Conservation (phyloP, 805 yeast genomes). For the Pichia californica region DNA sequence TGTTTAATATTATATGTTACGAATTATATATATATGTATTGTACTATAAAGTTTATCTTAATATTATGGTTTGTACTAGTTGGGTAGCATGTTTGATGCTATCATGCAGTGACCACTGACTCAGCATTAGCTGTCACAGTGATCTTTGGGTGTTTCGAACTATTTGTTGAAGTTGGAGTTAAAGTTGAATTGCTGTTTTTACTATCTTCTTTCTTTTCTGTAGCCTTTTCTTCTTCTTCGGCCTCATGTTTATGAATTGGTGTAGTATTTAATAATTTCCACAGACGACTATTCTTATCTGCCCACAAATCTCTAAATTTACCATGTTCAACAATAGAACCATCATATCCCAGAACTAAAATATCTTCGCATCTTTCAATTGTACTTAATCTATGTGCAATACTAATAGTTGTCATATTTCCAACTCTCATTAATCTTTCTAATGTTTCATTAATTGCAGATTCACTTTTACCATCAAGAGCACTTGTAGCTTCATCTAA, state of each 20-base stretch:
- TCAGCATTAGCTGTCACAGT: too few species aligned
- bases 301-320: constrained; percentile 50
- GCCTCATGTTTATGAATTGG: constrained; percentile 11
- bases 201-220: constrained; percentile 6
- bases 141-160: too few species aligned
- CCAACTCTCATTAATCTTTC: constrained; percentile 39
- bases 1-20: too few species aligned
- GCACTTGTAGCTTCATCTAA: constrained; percentile 91
- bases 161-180: too few species aligned
- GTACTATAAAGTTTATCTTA: too few species aligned
- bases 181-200: background rate
- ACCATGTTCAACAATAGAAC: constrained; percentile 75
- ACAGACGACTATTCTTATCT: constrained; percentile 30
- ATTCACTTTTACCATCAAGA: constrained; percentile 80
- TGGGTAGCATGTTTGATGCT: too few species aligned
- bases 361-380: constrained; percentile 78
- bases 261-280: constrained; percentile 26
- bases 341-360: constrained; percentile 71
- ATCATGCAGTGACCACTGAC: too few species aligned
- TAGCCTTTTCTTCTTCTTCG: constrained; percentile 4
- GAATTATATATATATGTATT: too few species aligned
- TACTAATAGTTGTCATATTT: constrained; percentile 68
- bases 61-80: too few species aligned
- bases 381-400: constrained; percentile 88
- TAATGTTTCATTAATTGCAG: constrained; percentile 72